A percentile compares a stretch with the other conserved stretches of the same genome.
Conservation (phyloP, 257 asterid genomes). For the Gentiana straminea region DNA sequence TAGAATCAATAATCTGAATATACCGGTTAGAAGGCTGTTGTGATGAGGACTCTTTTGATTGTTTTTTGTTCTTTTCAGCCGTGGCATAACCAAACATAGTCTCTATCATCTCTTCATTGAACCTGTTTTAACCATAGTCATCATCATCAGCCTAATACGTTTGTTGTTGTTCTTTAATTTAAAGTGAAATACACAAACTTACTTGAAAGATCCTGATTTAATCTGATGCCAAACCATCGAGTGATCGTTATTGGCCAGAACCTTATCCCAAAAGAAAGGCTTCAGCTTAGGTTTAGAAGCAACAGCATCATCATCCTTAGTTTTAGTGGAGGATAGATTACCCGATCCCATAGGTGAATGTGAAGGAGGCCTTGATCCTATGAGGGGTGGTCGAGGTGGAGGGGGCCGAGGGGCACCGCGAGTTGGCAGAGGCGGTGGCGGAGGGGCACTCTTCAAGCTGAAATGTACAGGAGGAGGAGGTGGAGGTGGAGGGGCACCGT, state of each 20-base stretch:
- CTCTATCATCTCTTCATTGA: conserved; percentile 87
- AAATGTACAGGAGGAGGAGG: conserved; percentile 24
- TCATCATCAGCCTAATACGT: conserved; percentile 8
- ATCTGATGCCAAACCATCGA: conserved; percentile 97
- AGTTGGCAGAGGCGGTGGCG: conserved; percentile 45
- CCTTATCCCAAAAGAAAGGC: conserved; percentile 97
- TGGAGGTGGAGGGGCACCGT: conserved; percentile 21
- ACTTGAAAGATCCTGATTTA: conserved; percentile 87
- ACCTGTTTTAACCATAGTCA: conserved; percentile 33
- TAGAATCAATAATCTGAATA: conserved; percentile 60
- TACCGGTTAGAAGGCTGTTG: conserved; percentile 35
- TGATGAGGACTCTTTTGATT: conserved; percentile 30
- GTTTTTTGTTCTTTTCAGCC: conserved; percentile 40
- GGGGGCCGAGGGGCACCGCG: conserved; percentile 33
- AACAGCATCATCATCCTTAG: conserved; percentile 35
- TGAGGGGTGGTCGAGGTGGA: conserved; percentile 52
- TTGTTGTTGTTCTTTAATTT: not conserved
- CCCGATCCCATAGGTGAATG: conserved; percentile 30
- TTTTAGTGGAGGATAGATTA: conserved; percentile 21
- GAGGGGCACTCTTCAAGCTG: conserved; percentile 22
- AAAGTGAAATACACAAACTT: conserved; percentile 21
- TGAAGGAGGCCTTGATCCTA: conserved; percentile 39
- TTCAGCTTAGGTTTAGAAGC: conserved; percentile 62
- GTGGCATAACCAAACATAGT: conserved; percentile 59
- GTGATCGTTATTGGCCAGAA: conserved; percentile 67